Evolutionary conservation across 2,329 filamentous ascomycete species (phyloP).

Genomic region (Trichoderma koningiopsis): DNA sequence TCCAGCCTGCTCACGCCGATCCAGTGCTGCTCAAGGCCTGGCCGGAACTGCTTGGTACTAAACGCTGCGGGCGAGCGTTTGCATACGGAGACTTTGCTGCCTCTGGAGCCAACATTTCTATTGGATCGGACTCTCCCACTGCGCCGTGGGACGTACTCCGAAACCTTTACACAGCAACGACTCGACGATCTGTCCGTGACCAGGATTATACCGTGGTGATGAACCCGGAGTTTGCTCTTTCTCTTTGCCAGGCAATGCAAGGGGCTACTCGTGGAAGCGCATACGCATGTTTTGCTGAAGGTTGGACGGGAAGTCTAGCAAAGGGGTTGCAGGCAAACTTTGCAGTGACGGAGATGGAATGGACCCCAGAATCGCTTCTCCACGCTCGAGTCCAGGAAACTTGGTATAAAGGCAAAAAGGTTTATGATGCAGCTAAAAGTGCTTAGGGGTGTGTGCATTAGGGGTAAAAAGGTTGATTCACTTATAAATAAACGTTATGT

Average conservation of each 20-base stretch:
- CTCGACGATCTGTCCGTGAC: constrained; percentile 16
- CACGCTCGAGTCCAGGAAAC: constrained; percentile 9
- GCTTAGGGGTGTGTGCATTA: neutral
- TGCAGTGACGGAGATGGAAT: constrained; percentile 7
- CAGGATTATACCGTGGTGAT: neutral
- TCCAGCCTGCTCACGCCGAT: constrained; percentile 17
- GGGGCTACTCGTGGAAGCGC: constrained; percentile 11
- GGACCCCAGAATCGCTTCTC: constrained; percentile 10
- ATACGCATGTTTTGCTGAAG: constrained; percentile 16
- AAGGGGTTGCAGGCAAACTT: constrained; percentile 13
- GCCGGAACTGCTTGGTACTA: constrained; percentile 9
- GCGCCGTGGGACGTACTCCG: constrained; percentile 15
- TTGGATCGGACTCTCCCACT: constrained; percentile 13
- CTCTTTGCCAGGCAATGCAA: constrained; percentile 16
- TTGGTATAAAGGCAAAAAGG: constrained; percentile 8
- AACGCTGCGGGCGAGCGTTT: constrained; percentile 3
- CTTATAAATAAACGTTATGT: neutral
- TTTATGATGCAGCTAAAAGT: neutral
- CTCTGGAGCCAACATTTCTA: constrained; percentile 6
- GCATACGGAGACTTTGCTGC: constrained; percentile 17
- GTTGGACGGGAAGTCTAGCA: constrained; percentile 3
- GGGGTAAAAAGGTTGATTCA: neutral
- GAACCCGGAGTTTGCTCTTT: constrained; percentile 14
- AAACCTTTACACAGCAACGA: constrained; percentile 15
- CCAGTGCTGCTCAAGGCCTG: constrained; percentile 18